phyloP scores from a whole-genome alignment of 1,284 basidiomycete species.

The Cystobasidium sp. region DNA sequence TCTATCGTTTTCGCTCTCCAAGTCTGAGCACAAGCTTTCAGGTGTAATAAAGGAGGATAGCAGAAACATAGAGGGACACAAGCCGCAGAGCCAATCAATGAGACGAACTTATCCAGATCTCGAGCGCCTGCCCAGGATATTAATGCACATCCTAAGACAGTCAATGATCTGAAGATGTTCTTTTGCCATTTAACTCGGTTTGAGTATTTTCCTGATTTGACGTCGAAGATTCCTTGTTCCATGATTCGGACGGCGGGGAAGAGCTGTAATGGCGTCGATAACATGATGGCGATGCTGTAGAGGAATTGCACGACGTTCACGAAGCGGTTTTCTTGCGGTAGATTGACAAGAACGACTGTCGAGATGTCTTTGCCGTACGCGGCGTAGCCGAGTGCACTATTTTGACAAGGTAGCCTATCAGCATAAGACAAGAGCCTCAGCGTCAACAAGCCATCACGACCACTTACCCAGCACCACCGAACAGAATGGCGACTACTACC shows the following conservation, averaged over 20 bases:
- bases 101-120: constrained; percentile 96
- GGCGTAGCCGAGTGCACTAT: constrained; percentile 54
- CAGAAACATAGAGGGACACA: constrained; percentile 88
- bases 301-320: constrained; percentile 77
- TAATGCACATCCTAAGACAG: constrained; percentile 74
- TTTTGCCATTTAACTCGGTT: constrained; percentile 74
- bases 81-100: constrained; percentile 89
- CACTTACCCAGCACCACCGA: constrained; percentile 76
- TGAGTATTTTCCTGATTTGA: constrained; percentile 73
- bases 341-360: constrained; percentile 93
- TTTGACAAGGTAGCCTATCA: background rate
- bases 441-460: constrained; percentile 79
- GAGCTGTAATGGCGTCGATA: constrained; percentile 78
- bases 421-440: constrained; percentile 42
- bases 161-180: constrained; percentile 81
- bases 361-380: constrained; percentile 64
- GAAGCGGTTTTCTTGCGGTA: constrained; percentile 81
- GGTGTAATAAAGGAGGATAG: constrained; percentile 80
- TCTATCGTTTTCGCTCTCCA: constrained; percentile 73
- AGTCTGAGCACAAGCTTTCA: constrained; percentile 79
- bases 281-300: constrained; percentile 83
- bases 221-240: constrained; percentile 91
- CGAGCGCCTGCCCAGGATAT: constrained; percentile 83
- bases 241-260: constrained; percentile 95
- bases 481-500: constrained; percentile 78